Evolutionary conservation across 106 monocot species (phyloP).

Genomic region (Dendrobium officinale): DNA sequence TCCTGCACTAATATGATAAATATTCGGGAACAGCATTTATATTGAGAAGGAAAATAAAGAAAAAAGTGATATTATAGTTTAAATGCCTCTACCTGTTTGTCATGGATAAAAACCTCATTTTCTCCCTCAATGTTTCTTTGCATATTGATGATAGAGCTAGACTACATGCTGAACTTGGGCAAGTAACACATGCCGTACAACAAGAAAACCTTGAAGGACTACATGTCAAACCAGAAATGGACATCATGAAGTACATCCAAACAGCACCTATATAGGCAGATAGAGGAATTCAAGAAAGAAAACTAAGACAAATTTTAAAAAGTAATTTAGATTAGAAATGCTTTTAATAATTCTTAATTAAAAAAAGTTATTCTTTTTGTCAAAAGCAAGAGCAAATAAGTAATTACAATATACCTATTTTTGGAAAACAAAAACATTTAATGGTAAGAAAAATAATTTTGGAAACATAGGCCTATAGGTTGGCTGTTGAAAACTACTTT

Average conservation of each 20-base stretch:
- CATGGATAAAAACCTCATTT: not conserved
- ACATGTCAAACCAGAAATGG: constrained; percentile 2
- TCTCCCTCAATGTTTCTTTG: not conserved
- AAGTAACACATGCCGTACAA: not conserved
- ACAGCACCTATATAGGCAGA: not conserved
- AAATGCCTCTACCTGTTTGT: not conserved
- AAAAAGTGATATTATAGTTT: not conserved
- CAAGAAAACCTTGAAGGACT: not conserved
- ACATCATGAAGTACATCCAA: constrained; percentile 1
- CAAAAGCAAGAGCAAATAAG: not conserved
- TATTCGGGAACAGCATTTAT: not conserved
- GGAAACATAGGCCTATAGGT: not conserved
- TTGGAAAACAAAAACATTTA: not conserved
- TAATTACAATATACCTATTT: not conserved
- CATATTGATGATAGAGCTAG: constrained; percentile 4
- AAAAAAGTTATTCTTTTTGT: not conserved
- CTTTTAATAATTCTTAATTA: not conserved
- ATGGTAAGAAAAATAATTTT: not conserved
- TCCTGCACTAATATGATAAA: not conserved
- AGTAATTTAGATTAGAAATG: not conserved
- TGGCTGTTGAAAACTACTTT: not conserved
- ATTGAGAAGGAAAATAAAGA: not conserved
- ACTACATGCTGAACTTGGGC: constrained; percentile 5
- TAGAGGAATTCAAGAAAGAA: not conserved
- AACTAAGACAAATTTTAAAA: not conserved